Evolutionary conservation across 495 filamentous ascomycete species (phyloP).

Genomic region (Penicillium cinerascens): DNA sequence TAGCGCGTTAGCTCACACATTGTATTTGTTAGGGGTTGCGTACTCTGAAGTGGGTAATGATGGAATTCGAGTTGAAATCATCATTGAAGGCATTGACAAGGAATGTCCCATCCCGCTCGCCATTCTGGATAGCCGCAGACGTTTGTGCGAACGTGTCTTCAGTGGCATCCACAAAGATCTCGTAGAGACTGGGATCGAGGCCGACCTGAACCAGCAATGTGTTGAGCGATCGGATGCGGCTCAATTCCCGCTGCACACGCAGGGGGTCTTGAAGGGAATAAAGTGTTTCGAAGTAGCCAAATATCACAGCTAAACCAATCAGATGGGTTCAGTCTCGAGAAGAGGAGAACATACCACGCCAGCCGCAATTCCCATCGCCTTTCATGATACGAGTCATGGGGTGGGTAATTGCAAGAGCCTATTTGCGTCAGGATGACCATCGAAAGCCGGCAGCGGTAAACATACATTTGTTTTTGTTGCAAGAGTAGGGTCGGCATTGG

Average conservation of each 20-base stretch:
- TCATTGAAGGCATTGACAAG: slow-evolving; percentile 78
- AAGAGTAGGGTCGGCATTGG: slow-evolving; percentile 81
- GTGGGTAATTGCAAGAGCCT: slow-evolving; percentile 82
- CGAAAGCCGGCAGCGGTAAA: slow-evolving; percentile 4
- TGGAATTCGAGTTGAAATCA: slow-evolving; percentile 57
- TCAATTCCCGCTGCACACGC: slow-evolving; percentile 63
- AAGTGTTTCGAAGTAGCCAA: slow-evolving; percentile 87
- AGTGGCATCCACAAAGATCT: slow-evolving; percentile 79
- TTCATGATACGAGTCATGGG: slow-evolving; percentile 82
- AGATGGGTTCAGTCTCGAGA: background rate
- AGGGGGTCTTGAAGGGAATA: slow-evolving; percentile 60
- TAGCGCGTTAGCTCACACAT: slow-evolving; percentile 13
- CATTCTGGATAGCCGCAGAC: slow-evolving; percentile 46
- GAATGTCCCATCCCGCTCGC: slow-evolving; percentile 55
- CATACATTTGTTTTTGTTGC: slow-evolving; percentile 82
- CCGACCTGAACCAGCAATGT: slow-evolving; percentile 68
- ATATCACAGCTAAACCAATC: slow-evolving; percentile 70
- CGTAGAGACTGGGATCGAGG: slow-evolving; percentile 59
- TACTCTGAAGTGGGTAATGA: slow-evolving; percentile 72
- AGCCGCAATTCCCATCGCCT: slow-evolving; percentile 95
- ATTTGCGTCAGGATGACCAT: slow-evolving; percentile 4
- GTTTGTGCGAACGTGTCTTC: slow-evolving; percentile 60
- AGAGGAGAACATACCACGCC: slow-evolving; percentile 74
- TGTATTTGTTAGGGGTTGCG: slow-evolving; percentile 2
- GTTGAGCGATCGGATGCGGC: slow-evolving; percentile 67